Evolutionary conservation across 257 asterid genomes (phyloP).

Genomic region (Nicotiana otophora): DNA sequence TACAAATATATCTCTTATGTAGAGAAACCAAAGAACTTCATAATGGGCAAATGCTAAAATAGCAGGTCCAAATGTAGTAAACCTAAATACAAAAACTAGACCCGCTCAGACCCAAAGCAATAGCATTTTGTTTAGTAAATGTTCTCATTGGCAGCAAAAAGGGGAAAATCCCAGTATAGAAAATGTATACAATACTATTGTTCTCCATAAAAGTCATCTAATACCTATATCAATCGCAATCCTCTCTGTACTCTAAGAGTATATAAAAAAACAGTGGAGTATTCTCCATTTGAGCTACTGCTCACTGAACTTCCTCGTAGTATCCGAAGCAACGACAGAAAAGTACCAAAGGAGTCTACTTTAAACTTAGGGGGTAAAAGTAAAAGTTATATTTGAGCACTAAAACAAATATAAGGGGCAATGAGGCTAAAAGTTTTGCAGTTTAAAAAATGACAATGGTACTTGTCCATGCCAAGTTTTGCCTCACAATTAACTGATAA

Average conservation of each 20-base stretch:
- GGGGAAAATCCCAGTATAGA: neutral
- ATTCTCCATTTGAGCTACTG: neutral
- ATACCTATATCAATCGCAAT: neutral
- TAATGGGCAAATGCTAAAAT: neutral
- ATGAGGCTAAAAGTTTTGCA: neutral
- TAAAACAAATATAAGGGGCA: neutral
- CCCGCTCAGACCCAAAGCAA: neutral
- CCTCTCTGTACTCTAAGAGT: neutral
- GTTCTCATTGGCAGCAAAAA: neutral
- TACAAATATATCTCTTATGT: neutral
- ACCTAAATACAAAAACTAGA: neutral
- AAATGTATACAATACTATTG: neutral
- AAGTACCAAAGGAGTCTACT: neutral
- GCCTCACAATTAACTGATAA: neutral
- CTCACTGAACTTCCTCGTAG: neutral
- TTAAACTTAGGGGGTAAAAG: neutral
- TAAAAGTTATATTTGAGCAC: neutral
- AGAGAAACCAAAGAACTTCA: neutral
- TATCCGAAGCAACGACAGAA: neutral
- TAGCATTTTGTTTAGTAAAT: neutral
- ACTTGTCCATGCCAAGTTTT: neutral
- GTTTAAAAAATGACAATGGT: neutral
- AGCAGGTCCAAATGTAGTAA: neutral
- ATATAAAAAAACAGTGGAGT: neutral
- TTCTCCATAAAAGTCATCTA: neutral